Base-by-base conservation (phyloP, 257 asterid species). In the Lycium barbarum region DNA sequence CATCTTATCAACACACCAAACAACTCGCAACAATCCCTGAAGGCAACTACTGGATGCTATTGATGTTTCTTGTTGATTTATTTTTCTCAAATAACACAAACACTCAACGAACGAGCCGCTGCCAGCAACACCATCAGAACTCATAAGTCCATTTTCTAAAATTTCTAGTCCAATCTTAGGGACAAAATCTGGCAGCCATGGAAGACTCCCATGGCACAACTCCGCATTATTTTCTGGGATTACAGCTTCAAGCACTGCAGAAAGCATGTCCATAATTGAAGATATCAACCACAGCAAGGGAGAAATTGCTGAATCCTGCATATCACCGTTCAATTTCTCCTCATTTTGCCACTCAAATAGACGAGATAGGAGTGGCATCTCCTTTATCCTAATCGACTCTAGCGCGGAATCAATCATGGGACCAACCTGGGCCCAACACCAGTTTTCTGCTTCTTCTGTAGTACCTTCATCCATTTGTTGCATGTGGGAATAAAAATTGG, bases 111-210 rank as follows among this genome's bases (percentile, higher is more conserved):
- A 68, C 9, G 96, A 93, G 81, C 90, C 85, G 59, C 74, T 88
- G 67, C 78, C 89, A 20, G 87, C 87, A 87, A 73, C 53, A 59
- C 38, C 53, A 80, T 63, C 88, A 20, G 87, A 86, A 88, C 89
- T 84, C 62, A 94, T 78, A 79, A 86, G 91, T 61, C 96, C 91
- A 76, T 89, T 90, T 86, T 87, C 91, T 38, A 93, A 85, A 76
- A 97, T 86, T 86, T 67, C 88, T 67, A 95, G 90, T 79, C 98
- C 98, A 74, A 93, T 88, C 91, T 84, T 92, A 20, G 98, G 93
- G 80, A 95, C 98, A 74, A 97, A 97, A 14, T 97, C 98, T 0
- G 99, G 98, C 86, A 96, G 90, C 96, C 97, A 95, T 54, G 96
- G 91, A 87, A 95, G 66, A 83, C n/a, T 67, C 33, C 87, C 90